Conservation (phyloP, 2,329 filamentous ascomycete species). For the Chalaropsis ovoidea region DNA sequence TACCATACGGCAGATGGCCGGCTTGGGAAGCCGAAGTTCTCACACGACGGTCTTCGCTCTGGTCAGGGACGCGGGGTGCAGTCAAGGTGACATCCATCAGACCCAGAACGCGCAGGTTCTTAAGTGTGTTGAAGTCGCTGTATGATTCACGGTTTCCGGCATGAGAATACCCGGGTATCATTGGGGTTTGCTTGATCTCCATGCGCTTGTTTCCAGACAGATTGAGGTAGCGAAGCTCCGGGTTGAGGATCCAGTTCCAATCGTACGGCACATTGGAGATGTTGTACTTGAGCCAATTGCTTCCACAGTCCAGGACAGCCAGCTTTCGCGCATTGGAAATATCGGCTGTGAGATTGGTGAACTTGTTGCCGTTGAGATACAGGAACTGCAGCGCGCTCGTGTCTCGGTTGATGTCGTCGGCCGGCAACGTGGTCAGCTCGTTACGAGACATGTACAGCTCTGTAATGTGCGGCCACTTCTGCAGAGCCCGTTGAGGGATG, state of each 20-base stretch:
- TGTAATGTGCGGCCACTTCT: constrained; percentile 77
- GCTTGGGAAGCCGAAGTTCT: constrained; percentile 93
- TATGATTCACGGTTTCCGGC: constrained; percentile 33
- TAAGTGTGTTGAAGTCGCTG: constrained; percentile 80
- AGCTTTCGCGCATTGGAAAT: constrained; percentile 89
- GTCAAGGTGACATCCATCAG: constrained; percentile 97
- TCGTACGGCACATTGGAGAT: constrained; percentile 98
- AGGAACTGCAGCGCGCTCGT: constrained; percentile 70
- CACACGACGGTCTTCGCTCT: constrained; percentile 88
- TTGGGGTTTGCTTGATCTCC: constrained; percentile 70
- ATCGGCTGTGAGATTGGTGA: constrained; percentile 90
- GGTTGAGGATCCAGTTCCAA: constrained; percentile 99
- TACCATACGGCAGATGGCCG: constrained; percentile 84
- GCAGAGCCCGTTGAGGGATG: constrained; percentile 77
- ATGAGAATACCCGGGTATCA: constrained; percentile 37
- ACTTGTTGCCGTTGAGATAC: constrained; percentile 95
- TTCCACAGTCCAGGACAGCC: constrained; percentile 84
- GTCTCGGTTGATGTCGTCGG: constrained; percentile 52
- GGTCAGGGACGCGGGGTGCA: constrained; percentile 87
- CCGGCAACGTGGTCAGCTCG: constrained; percentile 78
- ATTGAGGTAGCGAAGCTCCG: constrained; percentile 87
- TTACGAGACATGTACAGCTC: constrained; percentile 95
- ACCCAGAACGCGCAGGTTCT: constrained; percentile 76
- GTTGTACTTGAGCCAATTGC: constrained; percentile 94
- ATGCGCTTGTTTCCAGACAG: constrained; percentile 92